These are phyloP conservation scores for Plasmopara muralis DNA, from an alignment of 352 stramenopile species.

Conservation along the genomic window DNA sequence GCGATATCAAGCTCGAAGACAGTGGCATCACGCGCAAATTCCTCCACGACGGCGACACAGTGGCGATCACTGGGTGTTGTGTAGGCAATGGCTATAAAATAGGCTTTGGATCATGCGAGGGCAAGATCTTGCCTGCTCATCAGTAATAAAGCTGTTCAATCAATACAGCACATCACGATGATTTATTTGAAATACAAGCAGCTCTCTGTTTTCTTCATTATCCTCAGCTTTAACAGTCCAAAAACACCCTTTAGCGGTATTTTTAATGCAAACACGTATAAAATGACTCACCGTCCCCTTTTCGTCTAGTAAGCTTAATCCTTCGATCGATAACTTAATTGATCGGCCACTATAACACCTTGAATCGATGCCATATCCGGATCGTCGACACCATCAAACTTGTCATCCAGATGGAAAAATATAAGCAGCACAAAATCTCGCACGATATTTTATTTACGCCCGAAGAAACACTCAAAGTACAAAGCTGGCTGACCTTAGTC, in stretches of 20 bases:
- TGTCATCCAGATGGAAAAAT: constrained; percentile 34
- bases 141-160: constrained; percentile 22
- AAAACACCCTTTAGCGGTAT: constrained; percentile 37
- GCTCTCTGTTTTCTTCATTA: constrained; percentile 10
- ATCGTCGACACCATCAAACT: constrained; percentile 15
- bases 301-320: constrained; percentile 6
- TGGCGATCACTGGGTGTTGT: constrained; percentile 91
- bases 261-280: constrained; percentile 33
- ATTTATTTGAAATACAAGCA: background rate
- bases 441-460: constrained; percentile 35
- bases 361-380: constrained; percentile 1
- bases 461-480: constrained; percentile 52
- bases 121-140: constrained; percentile 85
- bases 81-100: constrained; percentile 88
- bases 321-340: too few relatives aligned
- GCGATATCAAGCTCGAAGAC: constrained; percentile 66
- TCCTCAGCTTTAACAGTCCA: constrained; percentile 21
- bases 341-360: background rate
- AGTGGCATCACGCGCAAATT: constrained; percentile 87
- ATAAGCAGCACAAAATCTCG: constrained; percentile 48
- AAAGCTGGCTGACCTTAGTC: constrained; percentile 50
- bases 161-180: too few relatives aligned
- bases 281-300: constrained; percentile 22
- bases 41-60: constrained; percentile 91
- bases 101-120: constrained; percentile 92